phyloP scores from a whole-genome alignment of 768 basidiomycete species.

The Mycena capillaripes region DNA sequence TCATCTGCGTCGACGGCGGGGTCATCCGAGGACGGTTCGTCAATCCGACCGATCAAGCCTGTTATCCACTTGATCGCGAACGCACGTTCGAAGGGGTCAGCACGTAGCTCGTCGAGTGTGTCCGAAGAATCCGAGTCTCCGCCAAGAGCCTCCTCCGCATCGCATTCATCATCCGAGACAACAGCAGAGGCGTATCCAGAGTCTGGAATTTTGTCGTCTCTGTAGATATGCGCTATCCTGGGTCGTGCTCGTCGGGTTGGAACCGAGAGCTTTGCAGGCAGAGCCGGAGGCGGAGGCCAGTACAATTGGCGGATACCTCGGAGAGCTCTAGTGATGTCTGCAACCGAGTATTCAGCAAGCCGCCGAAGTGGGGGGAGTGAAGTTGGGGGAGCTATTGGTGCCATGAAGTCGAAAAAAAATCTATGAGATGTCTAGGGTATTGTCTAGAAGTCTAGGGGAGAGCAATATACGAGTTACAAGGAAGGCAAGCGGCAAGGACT shows the following conservation, averaged over 20 bases:
- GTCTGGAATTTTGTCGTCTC: constrained; percentile 66
- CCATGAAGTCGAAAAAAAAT: constrained; percentile 34
- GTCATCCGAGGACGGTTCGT: constrained; percentile 44
- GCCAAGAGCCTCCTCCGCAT: constrained; percentile 26
- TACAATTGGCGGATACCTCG: constrained; percentile 65
- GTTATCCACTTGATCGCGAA: constrained; percentile 84
- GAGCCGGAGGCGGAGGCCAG: constrained; percentile 53
- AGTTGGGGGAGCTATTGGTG: constrained; percentile 56
- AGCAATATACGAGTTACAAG: constrained; percentile 21
- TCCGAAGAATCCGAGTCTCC: constrained; percentile 44
- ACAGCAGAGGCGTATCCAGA: constrained; percentile 86
- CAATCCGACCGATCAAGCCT: constrained; percentile 73
- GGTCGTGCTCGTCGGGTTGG: constrained; percentile 45
- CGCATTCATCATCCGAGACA: constrained; percentile 62
- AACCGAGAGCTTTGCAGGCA: constrained; percentile 45
- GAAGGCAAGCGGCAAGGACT: constrained; percentile 52
- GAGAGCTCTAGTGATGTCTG: constrained; percentile 57
- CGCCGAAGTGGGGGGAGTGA: constrained; percentile 71
- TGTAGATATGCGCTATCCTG: constrained; percentile 40
- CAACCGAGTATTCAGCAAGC: constrained; percentile 51
- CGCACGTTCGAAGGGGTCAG: constrained; percentile 75
- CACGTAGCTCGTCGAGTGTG: constrained; percentile 62
- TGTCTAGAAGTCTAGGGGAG: constrained; percentile 35
- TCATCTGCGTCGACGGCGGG: constrained; percentile 50
- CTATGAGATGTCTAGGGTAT: constrained; percentile 43